These are phyloP conservation scores for Oryza punctata DNA, from an alignment of 176 grass and related monocot species.

Conservation along the genomic window DNA sequence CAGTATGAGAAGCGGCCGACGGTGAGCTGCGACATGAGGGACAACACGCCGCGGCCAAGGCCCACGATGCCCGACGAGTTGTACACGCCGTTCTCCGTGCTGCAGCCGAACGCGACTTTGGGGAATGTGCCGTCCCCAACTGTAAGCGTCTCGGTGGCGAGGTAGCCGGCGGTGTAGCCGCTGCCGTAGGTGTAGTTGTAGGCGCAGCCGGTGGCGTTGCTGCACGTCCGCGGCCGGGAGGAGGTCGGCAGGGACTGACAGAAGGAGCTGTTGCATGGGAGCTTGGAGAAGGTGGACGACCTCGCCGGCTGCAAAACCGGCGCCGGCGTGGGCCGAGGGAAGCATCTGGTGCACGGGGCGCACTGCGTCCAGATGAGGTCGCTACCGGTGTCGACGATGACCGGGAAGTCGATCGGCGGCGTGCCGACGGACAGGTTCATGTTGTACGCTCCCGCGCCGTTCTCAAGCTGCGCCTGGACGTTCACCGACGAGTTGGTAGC, in stretches of 20 bases:
- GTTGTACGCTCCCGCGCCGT: constrained; percentile 39
- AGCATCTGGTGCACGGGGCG: constrained; percentile 40
- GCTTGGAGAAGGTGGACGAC: constrained; percentile 44
- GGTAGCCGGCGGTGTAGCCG: too few relatives aligned
- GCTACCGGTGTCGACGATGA: constrained; percentile 56
- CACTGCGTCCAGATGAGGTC: constrained; percentile 66
- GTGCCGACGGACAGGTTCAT: constrained; percentile 44
- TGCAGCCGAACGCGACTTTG: constrained; percentile 17
- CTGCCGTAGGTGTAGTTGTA: too few relatives aligned
- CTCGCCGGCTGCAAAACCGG: constrained; percentile 37
- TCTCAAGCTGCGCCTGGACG: constrained; percentile 5
- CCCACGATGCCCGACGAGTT: constrained; percentile 20
- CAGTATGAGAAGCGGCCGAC: constrained; percentile 59
- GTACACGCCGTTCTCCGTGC: constrained; percentile 36
- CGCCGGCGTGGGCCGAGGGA: constrained; percentile 37
- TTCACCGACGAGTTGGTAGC: background rate
- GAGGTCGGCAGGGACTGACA: constrained; percentile 33
- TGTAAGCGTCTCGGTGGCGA: too few relatives aligned
- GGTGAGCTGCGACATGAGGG: constrained; percentile 55
- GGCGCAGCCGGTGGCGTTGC: too few relatives aligned
- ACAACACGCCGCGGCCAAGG: constrained; percentile 46
- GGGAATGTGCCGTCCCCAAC: too few relatives aligned
- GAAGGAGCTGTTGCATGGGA: constrained; percentile 25
- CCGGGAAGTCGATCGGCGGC: constrained; percentile 38
- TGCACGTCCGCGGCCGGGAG: too few relatives aligned